phyloP scores from a whole-genome alignment of 768 basidiomycete species.

The Kwoniella botswanensis region DNA sequence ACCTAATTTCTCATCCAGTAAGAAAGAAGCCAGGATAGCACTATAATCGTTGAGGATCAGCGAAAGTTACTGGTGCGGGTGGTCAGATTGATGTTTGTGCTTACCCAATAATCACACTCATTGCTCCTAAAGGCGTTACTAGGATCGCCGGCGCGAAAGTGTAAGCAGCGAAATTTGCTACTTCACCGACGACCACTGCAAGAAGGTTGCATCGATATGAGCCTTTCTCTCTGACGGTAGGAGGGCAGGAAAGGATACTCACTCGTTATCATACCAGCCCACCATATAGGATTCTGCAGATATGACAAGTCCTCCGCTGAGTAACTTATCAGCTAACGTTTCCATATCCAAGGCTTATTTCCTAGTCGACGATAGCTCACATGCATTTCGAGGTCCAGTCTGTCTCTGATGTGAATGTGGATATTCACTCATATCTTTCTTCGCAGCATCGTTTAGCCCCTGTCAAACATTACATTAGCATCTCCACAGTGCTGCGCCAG shows the following conservation, averaged over 20 bases:
- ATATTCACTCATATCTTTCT: slow-evolving; percentile 55
- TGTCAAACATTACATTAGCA: slow-evolving; percentile 54
- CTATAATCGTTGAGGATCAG: slow-evolving; percentile 60
- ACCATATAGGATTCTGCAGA: slow-evolving; percentile 91
- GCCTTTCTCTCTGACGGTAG: slow-evolving; percentile 2
- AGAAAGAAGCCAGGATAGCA: slow-evolving; percentile 89
- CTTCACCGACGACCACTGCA: slow-evolving; percentile 89
- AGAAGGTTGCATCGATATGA: slow-evolving; percentile 16
- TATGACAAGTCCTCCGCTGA: slow-evolving; percentile 83
- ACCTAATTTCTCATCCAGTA: slow-evolving; percentile 91
- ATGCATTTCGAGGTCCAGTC: slow-evolving; percentile 36
- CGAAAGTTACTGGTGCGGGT: background rate
- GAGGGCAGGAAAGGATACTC: slow-evolving; percentile 58
- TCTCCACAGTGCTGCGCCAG: background rate
- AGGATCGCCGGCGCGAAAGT: slow-evolving; percentile 97
- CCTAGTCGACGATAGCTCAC: slow-evolving; percentile 23
- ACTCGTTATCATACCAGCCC: slow-evolving; percentile 93
- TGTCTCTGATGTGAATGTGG: slow-evolving; percentile 50
- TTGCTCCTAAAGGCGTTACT: slow-evolving; percentile 96
- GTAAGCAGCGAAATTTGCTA: slow-evolving; percentile 85
- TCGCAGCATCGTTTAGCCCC: slow-evolving; percentile 87
- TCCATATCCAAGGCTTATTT: slow-evolving; percentile 53
- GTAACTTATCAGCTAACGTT: background rate
- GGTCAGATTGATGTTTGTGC: slow-evolving; percentile 8
- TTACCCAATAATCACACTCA: slow-evolving; percentile 94